Evolutionary conservation across 345 rosid species (phyloP).

Genomic region (Boechera divaricarpa): DNA sequence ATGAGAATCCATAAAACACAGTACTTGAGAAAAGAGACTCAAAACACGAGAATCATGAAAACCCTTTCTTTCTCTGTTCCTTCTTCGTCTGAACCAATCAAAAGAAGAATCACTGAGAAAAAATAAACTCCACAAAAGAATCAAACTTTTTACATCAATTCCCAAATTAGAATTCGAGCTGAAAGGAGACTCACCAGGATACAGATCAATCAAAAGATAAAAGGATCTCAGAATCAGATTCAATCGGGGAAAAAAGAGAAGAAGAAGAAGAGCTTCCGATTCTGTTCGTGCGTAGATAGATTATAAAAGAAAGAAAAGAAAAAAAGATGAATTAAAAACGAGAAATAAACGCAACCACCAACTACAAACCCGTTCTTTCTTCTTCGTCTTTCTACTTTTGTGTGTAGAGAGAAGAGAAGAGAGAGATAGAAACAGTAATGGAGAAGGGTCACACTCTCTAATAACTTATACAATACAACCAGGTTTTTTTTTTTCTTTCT

Average conservation of each 20-base stretch:
- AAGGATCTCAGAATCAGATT: constrained; percentile 39
- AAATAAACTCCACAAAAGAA: neutral
- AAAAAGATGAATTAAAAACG: neutral
- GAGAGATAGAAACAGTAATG: constrained; percentile 34
- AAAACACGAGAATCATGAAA: constrained; percentile 43
- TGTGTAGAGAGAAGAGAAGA: constrained; percentile 17
- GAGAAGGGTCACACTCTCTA: constrained; percentile 35
- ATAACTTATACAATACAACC: neutral
- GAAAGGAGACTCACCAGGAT: constrained; percentile 35
- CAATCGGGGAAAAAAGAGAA: neutral
- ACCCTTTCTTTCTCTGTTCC: constrained; percentile 22
- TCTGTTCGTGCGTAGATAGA: constrained; percentile 26
- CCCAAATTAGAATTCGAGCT: constrained; percentile 32
- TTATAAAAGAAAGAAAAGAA: neutral
- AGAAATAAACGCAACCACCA: constrained; percentile 58
- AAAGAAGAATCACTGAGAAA: constrained; percentile 16
- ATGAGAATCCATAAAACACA: constrained; percentile 31
- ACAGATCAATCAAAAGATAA: constrained; percentile 33
- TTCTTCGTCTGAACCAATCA: constrained; percentile 39
- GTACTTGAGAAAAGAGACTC: constrained; percentile 41
- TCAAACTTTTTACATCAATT: constrained; percentile 25
- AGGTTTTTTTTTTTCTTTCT: neutral
- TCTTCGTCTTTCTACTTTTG: constrained; percentile 44
- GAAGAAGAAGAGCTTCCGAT: constrained; percentile 1
- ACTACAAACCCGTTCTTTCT: constrained; percentile 58